Conservation (phyloP, 305 asterid species). For the Rubia occidens region DNA sequence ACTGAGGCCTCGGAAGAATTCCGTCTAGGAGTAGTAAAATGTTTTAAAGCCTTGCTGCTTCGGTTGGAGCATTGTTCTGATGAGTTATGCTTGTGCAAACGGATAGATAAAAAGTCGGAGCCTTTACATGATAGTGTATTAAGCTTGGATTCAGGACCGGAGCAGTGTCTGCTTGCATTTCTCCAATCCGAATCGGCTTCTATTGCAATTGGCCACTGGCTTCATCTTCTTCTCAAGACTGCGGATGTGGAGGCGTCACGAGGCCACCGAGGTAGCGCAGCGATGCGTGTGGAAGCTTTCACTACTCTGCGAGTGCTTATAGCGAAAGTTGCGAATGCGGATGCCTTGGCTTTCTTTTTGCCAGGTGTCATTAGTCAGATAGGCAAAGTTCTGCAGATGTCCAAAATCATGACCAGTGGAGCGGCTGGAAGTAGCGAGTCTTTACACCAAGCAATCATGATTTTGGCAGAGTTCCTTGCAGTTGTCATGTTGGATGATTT, state of each 20-base stretch:
- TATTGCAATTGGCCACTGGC: conserved; percentile 96
- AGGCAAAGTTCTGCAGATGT: conserved; percentile 72
- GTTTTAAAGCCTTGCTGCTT: conserved; percentile 68
- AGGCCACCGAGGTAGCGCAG: conserved; percentile 86
- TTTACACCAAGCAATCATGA: conserved; percentile 64
- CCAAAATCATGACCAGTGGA: conserved; percentile 82
- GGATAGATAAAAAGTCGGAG: conserved; percentile 36
- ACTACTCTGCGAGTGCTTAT: conserved; percentile 67
- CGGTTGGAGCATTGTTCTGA: conserved; percentile 55
- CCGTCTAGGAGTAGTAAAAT: conserved; percentile 75
- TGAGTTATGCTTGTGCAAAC: conserved; percentile 65
- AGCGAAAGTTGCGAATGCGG: conserved; percentile 87
- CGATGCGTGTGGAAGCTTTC: conserved; percentile 76
- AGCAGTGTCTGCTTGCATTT: conserved; percentile 67
- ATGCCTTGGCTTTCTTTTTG: conserved; percentile 86
- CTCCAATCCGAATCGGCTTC: conserved; percentile 88
- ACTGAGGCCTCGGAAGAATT: conserved; percentile 94
- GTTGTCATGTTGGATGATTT: conserved; percentile 57
- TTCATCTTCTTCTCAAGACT: conserved; percentile 91
- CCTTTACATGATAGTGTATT: conserved; percentile 30
- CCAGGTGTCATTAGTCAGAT: conserved; percentile 92
- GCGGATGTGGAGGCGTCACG: conserved; percentile 81
- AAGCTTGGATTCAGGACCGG: conserved; percentile 23
- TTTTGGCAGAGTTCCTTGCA: conserved; percentile 65
- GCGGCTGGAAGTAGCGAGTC: conserved; percentile 84